Conservation (phyloP, 352 stramenopile species). For the Stramenopiles sp. region DNA sequence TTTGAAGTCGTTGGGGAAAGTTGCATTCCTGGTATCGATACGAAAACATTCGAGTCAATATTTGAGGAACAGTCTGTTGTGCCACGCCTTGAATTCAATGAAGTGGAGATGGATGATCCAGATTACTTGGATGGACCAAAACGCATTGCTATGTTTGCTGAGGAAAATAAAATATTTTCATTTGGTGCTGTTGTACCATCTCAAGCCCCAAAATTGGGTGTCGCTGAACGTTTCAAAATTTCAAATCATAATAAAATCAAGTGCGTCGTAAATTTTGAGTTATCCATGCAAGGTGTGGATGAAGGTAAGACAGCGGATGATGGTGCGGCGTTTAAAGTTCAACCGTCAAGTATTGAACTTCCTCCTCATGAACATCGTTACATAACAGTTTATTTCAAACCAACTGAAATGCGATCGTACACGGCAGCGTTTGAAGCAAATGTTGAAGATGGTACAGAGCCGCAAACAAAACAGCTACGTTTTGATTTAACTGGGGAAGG, state of each 20-base stretch:
- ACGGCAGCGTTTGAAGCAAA: constrained; percentile 44
- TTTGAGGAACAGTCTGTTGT: constrained; percentile 85
- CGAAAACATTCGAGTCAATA: constrained; percentile 57
- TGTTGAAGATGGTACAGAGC: constrained; percentile 44
- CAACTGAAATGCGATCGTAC: constrained; percentile 55
- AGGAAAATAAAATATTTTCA: constrained; percentile 56
- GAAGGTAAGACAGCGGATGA: constrained; percentile 7
- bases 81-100: constrained; percentile 29
- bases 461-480: constrained; percentile 26
- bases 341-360: constrained; percentile 69
- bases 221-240: constrained; percentile 74
- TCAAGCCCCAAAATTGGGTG: constrained; percentile 35
- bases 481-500: constrained; percentile 63
- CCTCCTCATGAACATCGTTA: constrained; percentile 76
- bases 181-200: constrained; percentile 53
- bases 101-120: constrained; percentile 23
- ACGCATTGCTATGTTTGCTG: constrained; percentile 30
- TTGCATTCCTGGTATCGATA: constrained; percentile 71
- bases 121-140: constrained; percentile 25
- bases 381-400: constrained; percentile 76
- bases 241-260: constrained; percentile 80
- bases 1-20: constrained; percentile 62
- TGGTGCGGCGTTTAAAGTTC: constrained; percentile 49
- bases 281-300: constrained; percentile 19
- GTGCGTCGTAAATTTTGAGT: constrained; percentile 55